These are phyloP conservation scores for Suillus americanus DNA, from an alignment of 768 basidiomycete genomes.

Conservation along the genomic window DNA sequence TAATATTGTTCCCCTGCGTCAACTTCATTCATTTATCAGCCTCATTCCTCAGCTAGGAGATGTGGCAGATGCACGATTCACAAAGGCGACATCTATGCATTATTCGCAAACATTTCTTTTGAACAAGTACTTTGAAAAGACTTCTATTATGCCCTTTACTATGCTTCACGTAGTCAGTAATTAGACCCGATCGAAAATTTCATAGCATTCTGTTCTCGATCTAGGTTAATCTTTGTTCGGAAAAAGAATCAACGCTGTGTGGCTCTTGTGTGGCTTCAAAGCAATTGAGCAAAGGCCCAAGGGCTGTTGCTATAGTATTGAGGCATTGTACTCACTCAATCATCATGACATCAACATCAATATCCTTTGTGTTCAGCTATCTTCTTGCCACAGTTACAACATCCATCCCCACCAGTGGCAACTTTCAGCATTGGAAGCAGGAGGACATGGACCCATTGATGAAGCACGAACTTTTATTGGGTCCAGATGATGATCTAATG, in stretches of 20 bases:
- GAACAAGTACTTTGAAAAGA: slow-evolving; percentile 37
- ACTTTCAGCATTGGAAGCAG: neutral
- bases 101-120: slow-evolving; percentile 24
- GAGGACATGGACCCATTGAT: neutral
- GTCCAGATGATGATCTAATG: neutral
- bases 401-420: neutral
- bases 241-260: no score
- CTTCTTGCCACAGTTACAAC: neutral
- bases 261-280: no score
- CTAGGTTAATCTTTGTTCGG: no score
- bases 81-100: slow-evolving; percentile 20
- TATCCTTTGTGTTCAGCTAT: neutral
- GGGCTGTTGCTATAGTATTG: no score
- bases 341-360: no score
- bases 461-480: neutral
- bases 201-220: no score
- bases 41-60: slow-evolving; percentile 29
- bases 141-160: slow-evolving; percentile 11
- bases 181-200: neutral
- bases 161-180: neutral
- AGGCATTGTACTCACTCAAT: no score
- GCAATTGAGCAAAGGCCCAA: no score
- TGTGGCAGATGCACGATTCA: slow-evolving; percentile 23
- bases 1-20: slow-evolving; percentile 26
- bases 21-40: slow-evolving; percentile 23